Conservation (phyloP, 1,284 basidiomycete species). For the Ceratobasidium sp. region DNA sequence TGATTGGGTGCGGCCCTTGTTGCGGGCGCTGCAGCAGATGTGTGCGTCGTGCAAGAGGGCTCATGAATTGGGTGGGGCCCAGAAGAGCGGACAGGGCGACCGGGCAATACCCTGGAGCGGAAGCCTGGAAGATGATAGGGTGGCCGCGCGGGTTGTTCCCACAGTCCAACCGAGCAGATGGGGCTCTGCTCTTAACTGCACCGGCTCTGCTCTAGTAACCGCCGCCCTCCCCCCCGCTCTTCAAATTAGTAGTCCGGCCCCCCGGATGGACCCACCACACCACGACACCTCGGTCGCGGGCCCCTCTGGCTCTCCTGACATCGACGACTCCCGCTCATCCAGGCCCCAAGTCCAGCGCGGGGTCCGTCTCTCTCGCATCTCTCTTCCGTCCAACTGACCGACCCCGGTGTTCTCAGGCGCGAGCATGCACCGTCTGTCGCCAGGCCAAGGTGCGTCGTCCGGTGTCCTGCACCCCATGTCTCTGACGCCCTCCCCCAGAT, state of each 20-base stretch:
- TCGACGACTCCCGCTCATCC: constrained; percentile 34
- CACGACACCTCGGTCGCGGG: too few relatives aligned
- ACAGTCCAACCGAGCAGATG: constrained; percentile 34
- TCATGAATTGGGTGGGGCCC: background rate
- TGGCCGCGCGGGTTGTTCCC: too few relatives aligned
- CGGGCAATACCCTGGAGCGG: constrained; percentile 29
- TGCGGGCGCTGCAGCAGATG: too few relatives aligned
- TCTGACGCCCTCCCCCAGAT: constrained; percentile 60
- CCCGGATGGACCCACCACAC: constrained; percentile 32
- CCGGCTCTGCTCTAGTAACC: constrained; percentile 39
- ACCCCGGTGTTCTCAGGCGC: constrained; percentile 29
- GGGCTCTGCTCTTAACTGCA: constrained; percentile 28
- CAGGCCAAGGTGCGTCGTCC: constrained; percentile 69
- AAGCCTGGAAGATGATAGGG: constrained; percentile 3
- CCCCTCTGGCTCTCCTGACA: constrained; percentile 38
- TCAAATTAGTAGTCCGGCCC: constrained; percentile 33
- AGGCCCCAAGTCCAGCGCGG: constrained; percentile 38
- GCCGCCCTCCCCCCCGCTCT: constrained; percentile 29
- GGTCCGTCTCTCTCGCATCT: too few relatives aligned
- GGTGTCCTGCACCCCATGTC: constrained; percentile 42
- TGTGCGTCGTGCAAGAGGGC: background rate
- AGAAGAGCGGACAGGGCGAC: background rate
- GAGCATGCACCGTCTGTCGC: constrained; percentile 82
- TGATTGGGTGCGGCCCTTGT: too few relatives aligned
- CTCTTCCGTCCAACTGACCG: background rate